These are phyloP conservation scores for Thelephora terrestris DNA, from an alignment of 1,284 basidiomycete genomes.

Conservation along the genomic window DNA sequence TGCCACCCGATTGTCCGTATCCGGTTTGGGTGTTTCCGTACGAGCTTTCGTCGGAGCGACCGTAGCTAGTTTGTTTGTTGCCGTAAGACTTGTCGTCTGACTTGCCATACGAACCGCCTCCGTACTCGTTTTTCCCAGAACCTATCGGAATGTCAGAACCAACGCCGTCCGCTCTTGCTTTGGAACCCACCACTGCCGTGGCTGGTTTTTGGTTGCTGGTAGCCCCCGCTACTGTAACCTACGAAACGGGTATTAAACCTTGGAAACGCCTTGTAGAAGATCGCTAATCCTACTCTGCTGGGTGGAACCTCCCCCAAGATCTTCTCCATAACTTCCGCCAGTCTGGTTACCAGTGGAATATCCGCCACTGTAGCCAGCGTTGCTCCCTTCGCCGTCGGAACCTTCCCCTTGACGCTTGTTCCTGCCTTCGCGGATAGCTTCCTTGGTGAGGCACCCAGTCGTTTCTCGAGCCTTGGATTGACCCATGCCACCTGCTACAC, in stretches of 20 bases:
- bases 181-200: neutral
- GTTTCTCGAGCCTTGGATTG: neutral
- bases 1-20: neutral
- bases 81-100: slow-evolving; percentile 1
- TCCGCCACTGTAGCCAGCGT: neutral
- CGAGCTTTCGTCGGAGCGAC: neutral
- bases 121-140: neutral
- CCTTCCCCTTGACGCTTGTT: slow-evolving; percentile 26
- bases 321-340: neutral
- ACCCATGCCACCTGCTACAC: slow-evolving; percentile 36
- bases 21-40: slow-evolving; percentile 1
- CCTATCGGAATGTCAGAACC: too few relatives aligned
- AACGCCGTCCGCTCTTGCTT: too few relatives aligned
- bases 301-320: neutral
- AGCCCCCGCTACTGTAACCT: neutral
- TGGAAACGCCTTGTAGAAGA: slow-evolving; percentile 7
- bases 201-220: neutral
- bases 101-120: neutral
- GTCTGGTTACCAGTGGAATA: neutral
- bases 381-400: slow-evolving; percentile 22
- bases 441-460: slow-evolving; percentile 10
- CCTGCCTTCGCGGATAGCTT: slow-evolving; percentile 23
- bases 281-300: slow-evolving; percentile 4
- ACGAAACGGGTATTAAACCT: slow-evolving; percentile 6
- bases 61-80: neutral